Conservation (phyloP, 768 basidiomycete genomes). For the Xanthoconium stramineum region DNA sequence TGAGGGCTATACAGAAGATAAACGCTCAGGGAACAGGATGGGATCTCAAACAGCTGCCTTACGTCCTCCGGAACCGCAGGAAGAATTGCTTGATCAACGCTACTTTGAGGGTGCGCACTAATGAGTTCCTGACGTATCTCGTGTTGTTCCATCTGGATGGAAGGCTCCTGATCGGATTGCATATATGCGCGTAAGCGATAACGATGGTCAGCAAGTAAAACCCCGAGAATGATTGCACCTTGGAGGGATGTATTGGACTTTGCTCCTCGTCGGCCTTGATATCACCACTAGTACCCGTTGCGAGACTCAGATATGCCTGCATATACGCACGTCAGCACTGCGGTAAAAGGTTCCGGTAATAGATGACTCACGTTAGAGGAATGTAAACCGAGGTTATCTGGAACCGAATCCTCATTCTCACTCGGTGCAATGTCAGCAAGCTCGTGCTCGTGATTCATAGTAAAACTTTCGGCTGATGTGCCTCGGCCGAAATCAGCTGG, state of each 20-base stretch:
- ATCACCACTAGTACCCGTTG: background rate
- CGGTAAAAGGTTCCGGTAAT: background rate
- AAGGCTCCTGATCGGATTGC: conserved; percentile 1
- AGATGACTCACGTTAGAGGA: conserved; percentile 5
- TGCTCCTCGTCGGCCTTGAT: background rate
- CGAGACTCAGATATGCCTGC: conserved; percentile 4
- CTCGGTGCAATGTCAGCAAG: background rate
- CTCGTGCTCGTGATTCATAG: background rate
- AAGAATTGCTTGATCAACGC: background rate
- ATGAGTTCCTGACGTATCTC: background rate
- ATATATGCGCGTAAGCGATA: conserved; percentile 23
- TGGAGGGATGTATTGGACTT: background rate
- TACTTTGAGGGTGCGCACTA: background rate
- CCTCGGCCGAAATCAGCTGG: background rate
- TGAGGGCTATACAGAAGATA: conserved; percentile 1
- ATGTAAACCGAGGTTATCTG: background rate
- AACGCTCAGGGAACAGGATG: background rate
- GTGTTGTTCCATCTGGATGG: background rate
- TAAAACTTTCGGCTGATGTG: background rate
- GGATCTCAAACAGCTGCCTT: conserved; percentile 6
- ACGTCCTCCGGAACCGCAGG: background rate
- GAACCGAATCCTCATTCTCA: background rate
- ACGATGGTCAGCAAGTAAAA: background rate
- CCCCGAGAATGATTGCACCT: conserved; percentile 1
- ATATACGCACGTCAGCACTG: conserved; percentile 9